A percentile compares a stretch with the other conserved stretches of the same genome.
These are phyloP conservation scores for Ustilago lituana DNA, from an alignment of 1,284 basidiomycete genomes.

Conservation along the genomic window DNA sequence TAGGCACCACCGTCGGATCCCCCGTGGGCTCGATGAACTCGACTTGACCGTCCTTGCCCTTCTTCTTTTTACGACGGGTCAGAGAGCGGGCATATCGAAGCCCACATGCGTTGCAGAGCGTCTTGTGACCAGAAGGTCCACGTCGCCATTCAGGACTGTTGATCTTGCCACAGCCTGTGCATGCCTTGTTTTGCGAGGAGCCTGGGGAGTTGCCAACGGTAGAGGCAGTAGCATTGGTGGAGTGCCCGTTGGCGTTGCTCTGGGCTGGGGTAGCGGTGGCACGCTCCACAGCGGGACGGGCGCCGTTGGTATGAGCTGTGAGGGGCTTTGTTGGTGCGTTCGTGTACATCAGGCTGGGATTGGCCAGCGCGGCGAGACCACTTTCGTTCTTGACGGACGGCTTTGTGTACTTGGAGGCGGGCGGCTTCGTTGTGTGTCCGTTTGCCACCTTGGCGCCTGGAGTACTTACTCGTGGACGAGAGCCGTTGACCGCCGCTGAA, in stretches of 20 bases:
- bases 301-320: background rate
- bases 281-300: slow-evolving; percentile 10
- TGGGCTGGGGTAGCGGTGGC: slow-evolving; percentile 3
- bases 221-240: slow-evolving; percentile 2
- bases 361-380: slow-evolving; percentile 21
- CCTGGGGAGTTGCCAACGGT: slow-evolving; percentile 13
- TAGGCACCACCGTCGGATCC: slow-evolving; percentile 53
- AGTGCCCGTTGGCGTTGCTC: slow-evolving; percentile 5
- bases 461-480: background rate
- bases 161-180: slow-evolving; percentile 68
- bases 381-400: slow-evolving; percentile 23
- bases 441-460: slow-evolving; percentile 8
- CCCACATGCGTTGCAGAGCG: slow-evolving; percentile 66
- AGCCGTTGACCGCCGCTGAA: slow-evolving; percentile 1
- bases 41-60: slow-evolving; percentile 54
- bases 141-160: slow-evolving; percentile 94
- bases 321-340: slow-evolving; percentile 25
- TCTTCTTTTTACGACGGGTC: slow-evolving; percentile 55
- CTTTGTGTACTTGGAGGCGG: slow-evolving; percentile 13
- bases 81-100: slow-evolving; percentile 63
- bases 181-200: slow-evolving; percentile 49
- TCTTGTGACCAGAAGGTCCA: slow-evolving; percentile 66
- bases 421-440: slow-evolving; percentile 20
- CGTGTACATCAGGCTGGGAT: slow-evolving; percentile 35
- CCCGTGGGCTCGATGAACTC: slow-evolving; percentile 55